phyloP scores from a whole-genome alignment of 2,329 filamentous ascomycete species.

The Pseudocercospora crystallina region DNA sequence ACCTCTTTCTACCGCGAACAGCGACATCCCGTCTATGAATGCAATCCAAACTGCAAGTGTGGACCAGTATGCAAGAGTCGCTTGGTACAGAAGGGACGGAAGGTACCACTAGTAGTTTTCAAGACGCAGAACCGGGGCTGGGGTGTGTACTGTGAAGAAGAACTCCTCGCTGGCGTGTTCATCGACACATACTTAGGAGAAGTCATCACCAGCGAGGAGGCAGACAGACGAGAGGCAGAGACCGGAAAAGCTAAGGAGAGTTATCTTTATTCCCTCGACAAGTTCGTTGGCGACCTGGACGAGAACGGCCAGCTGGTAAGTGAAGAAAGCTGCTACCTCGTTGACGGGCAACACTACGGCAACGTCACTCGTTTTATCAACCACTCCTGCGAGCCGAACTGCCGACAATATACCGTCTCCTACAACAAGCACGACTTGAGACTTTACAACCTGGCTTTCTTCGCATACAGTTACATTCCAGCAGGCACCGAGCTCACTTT shows the following conservation, averaged over 20 bases:
- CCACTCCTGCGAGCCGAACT: slow-evolving; percentile 76
- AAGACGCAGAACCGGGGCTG: slow-evolving; percentile 72
- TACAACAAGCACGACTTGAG: slow-evolving; percentile 73
- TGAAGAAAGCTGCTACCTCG: slow-evolving; percentile 43
- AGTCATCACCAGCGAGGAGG: slow-evolving; percentile 55
- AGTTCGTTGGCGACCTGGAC: slow-evolving; percentile 53
- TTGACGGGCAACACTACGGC: slow-evolving; percentile 72
- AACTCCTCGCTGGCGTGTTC: slow-evolving; percentile 71
- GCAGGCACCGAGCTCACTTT: slow-evolving; percentile 72
- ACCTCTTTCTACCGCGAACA: slow-evolving; percentile 44
- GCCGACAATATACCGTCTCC: slow-evolving; percentile 75
- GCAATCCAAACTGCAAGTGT: slow-evolving; percentile 70
- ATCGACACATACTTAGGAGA: slow-evolving; percentile 75
- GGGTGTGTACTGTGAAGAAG: slow-evolving; percentile 67
- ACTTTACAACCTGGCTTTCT: slow-evolving; percentile 75
- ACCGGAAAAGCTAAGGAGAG: slow-evolving; percentile 68
- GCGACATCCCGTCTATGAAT: slow-evolving; percentile 69
- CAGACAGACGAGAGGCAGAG: slow-evolving; percentile 60
- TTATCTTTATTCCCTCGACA: slow-evolving; percentile 80
- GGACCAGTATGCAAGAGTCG: slow-evolving; percentile 66
- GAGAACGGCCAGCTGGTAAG: slow-evolving; percentile 52
- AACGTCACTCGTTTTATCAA: slow-evolving; percentile 81
- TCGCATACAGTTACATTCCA: slow-evolving; percentile 66
- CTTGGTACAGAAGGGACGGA: slow-evolving; percentile 72
- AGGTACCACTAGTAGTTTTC: slow-evolving; percentile 73